Evolutionary conservation across 78 protist genomes (phyloP), one percentile per base, ranked within the genome.

Genomic region (Dictyostelium capitatum): DNA sequence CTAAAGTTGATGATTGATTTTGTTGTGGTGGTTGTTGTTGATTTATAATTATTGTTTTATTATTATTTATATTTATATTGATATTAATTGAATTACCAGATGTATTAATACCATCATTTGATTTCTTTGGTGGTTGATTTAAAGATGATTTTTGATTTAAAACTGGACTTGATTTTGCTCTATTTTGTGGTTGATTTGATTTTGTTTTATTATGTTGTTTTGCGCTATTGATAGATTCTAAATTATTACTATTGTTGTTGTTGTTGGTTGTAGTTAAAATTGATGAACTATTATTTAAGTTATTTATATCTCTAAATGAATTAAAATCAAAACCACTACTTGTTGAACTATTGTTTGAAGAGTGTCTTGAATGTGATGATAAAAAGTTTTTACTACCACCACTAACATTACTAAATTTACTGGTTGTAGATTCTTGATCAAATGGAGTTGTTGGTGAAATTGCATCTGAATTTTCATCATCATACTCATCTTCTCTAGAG

Each of bases 321-420:
- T 48, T 54, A 28, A 53, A 32, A 62, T 74, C 82, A 75, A 80
- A 57, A 23, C 56, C 47, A 50, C 92, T 77, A 23, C 79, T 85
- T 4, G 81, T 85, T 57, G 92, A 78, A 20, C 83, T 78, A 53
- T 78, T 78, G 17, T 54, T 53, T 54, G 83, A 85, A 11, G 92
- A 85, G 69, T 85, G 92, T 85, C 92, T 85, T 12, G 84, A 77
- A 67, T 85, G 92, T 10, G 92, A 62, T 7, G 90, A 54, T 6
- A 65, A 20, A 64, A 50, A 47, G 64, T 54, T 84, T 12, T 47
- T 51, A 19, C 78, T 67, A 11, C 54, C 89, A 30, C 56, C 54
- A 19, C 30, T 62, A 4, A 30, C 46, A 25, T 67, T 37, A 25
- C 82, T 69, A 54, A 23, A 10, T 23, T 74, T 74, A 20, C 54